These are phyloP conservation scores for Stentor coeruleus DNA, from an alignment of 73 alveolate species.

Conservation along the genomic window DNA sequence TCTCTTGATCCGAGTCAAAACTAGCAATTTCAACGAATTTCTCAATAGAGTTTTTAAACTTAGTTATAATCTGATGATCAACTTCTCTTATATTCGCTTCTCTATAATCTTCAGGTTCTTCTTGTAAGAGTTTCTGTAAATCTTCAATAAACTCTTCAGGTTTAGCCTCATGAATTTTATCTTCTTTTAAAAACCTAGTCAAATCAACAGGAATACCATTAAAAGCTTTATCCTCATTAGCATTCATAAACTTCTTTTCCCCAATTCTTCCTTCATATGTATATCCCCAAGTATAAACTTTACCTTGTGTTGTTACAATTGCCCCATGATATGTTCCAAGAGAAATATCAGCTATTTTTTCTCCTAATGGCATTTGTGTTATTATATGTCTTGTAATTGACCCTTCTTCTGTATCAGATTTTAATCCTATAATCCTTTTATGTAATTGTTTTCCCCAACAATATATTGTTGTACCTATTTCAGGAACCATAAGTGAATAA, in stretches of 20 bases:
- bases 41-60: neutral
- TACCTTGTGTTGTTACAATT: conserved; percentile 39
- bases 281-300: conserved; percentile 60
- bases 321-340: conserved; percentile 37
- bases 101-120: neutral
- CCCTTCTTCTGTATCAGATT: neutral
- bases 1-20: conserved; percentile 1
- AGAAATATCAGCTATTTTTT: neutral
- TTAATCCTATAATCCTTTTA: neutral
- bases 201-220: neutral
- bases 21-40: neutral
- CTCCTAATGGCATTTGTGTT: neutral
- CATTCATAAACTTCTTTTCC: neutral
- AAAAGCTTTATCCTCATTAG: neutral
- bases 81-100: neutral
- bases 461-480: neutral
- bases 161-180: too few relatives aligned
- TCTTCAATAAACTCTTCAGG: neutral
- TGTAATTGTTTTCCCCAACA: conserved; percentile 1
- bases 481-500: neutral
- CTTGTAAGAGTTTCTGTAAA: conserved; percentile 1
- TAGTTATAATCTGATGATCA: neutral
- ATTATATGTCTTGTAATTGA: neutral
- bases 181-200: neutral
- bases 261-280: conserved; percentile 71